Evolutionary conservation across 257 asterid species (phyloP).

Genomic region (Solanum pinnatisectum): DNA sequence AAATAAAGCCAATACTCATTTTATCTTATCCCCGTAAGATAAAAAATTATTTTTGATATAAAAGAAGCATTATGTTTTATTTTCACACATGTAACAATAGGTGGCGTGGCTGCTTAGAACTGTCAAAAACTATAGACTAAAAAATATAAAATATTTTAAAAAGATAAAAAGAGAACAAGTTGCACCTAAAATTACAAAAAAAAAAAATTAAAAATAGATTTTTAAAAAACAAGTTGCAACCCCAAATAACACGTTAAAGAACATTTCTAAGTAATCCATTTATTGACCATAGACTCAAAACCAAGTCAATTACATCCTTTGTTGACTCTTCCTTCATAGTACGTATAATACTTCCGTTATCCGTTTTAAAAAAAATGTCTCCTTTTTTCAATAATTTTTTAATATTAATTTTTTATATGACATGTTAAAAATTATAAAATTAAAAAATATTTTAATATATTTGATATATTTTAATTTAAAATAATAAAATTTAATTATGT

Average conservation of each 20-base stretch:
- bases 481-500: not conserved
- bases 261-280: not conserved
- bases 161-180: not conserved
- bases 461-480: not conserved
- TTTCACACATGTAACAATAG: not conserved
- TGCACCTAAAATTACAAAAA: not conserved
- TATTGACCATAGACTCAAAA: not conserved
- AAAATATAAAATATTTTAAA: not conserved
- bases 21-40: no score
- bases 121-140: not conserved
- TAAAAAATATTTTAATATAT: rapidly evolving
- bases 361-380: not conserved
- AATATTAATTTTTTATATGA: not conserved
- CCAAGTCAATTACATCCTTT: not conserved
- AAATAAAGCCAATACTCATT: no score
- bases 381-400: rapidly evolving
- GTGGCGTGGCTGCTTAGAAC: not conserved
- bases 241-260: not conserved
- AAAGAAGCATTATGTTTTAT: not conserved
- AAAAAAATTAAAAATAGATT: not conserved
- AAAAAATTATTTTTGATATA: no score
- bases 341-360: rapidly evolving
- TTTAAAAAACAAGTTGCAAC: not conserved
- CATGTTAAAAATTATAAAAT: not conserved
- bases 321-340: not conserved